A percentile compares a stretch with the other conserved stretches of the same genome.
These are phyloP conservation scores for Sesbania bispinosa DNA, from an alignment of 306 rosid species.

Conservation along the genomic window DNA sequence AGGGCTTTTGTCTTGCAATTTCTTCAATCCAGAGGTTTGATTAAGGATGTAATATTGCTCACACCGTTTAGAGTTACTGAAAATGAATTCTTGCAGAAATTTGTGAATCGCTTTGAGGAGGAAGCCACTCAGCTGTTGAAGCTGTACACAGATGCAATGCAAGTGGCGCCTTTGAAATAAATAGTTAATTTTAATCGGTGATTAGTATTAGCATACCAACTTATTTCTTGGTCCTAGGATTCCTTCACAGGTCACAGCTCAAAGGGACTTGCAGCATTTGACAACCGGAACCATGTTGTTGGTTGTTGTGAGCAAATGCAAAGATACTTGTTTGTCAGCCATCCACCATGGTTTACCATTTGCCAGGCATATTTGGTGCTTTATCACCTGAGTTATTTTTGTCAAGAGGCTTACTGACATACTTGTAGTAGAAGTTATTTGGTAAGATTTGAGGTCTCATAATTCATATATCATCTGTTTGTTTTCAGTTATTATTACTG, in stretches of 20 bases:
- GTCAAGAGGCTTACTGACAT: not conserved
- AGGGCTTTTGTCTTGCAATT: conserved; percentile 37
- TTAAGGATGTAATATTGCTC: not conserved
- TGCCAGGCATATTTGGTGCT: not conserved
- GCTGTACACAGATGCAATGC: not conserved
- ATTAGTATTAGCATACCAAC: not conserved
- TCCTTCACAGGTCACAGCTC: not conserved
- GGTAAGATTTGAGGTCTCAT: too few species aligned
- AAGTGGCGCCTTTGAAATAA: not conserved
- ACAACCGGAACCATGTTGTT: not conserved
- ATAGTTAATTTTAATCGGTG: not conserved
- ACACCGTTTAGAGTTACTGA: not conserved
- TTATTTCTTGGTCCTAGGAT: not conserved
- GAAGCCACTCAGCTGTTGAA: conserved; percentile 28
- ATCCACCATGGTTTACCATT: not conserved
- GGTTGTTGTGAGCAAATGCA: not conserved
- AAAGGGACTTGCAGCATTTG: not conserved
- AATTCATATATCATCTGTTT: too few species aligned
- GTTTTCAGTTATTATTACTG: too few species aligned
- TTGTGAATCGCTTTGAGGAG: conserved; percentile 15
- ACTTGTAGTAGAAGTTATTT: not conserved
- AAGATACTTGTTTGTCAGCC: not conserved
- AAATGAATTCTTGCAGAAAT: conserved; percentile 3
- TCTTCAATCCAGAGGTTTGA: conserved; percentile 32
- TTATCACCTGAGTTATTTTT: not conserved